Base-by-base conservation (phyloP, 2,329 filamentous ascomycete species). In the Sarocladiaceae sp. region DNA sequence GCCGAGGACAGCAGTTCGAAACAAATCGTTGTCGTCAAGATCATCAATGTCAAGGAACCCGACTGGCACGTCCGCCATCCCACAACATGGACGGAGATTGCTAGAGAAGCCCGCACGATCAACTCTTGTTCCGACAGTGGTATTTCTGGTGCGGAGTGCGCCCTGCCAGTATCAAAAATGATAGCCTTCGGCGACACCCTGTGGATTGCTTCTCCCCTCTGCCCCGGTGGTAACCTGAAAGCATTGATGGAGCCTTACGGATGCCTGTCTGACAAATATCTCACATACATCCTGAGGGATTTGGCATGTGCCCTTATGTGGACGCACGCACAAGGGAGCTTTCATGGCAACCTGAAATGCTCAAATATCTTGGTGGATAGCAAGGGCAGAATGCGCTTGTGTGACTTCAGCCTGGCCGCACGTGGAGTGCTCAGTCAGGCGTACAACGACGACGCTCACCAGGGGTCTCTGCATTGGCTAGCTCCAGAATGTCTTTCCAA, bases 401-500 rank as follows among this genome's bases (percentile, higher is more conserved):
- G 26, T 19, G 40, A 43, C 40, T 43, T 43, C 15, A 18, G 15
- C 18, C 18, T 33, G 16, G 40, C 27, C 23, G 16, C 11, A 10
- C 37, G 37, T 21, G 29, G 40, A 13, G 40, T 27, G 18, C 15
- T 43, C 26, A 33, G 29, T n/a, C 16, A n/a, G 18, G 32, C 40
- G n/a, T 19, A 43, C 26, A 32, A 19, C 18, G 6, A 43, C 7
- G 19, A 16, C 29, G 26, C 40, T 18, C 15, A 21, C 29, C 15
- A 32, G 13, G 40, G 40, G 11, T 43, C 40, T 11, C 18, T 43
- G 24, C 29, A 32, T 27, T 33, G 29, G 26, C 26, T 43, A 11
- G 40, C 40, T 33, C 40, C 40, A 5, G 40, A 43, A 33, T 24
- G 26, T 24, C 40, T 43, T n/a, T n/a, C n/a, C n/a, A n/a, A n/a